A percentile compares a stretch with the other conserved stretches of the same genome.
Conservation (phyloP, 2,329 filamentous ascomycete genomes). For the Orbilia javanica region DNA sequence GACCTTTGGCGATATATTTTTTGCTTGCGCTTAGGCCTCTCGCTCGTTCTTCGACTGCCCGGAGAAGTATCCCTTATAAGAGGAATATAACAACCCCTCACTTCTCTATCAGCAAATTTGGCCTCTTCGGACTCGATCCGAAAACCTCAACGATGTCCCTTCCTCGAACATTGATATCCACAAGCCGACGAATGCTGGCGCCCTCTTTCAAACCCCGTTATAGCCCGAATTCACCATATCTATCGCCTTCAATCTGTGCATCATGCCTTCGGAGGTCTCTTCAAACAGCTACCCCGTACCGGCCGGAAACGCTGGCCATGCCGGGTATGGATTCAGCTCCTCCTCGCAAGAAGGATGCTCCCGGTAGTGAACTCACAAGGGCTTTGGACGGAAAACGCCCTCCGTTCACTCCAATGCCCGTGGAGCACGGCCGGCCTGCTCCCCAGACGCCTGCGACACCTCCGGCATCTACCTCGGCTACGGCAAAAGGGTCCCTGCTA, state of each 20-base stretch:
- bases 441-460: neutral
- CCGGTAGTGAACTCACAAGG: conserved; percentile 37
- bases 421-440: neutral
- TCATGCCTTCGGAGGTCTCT: conserved; percentile 48
- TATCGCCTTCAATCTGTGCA: conserved; percentile 44
- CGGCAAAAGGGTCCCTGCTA: neutral
- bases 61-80: neutral
- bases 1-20: neutral
- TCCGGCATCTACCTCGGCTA: conserved; percentile 5
- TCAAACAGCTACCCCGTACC: conserved; percentile 55
- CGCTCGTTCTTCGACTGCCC: neutral
- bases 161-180: conserved; percentile 43
- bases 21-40: neutral
- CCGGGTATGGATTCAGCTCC: conserved; percentile 45
- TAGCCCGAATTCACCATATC: conserved; percentile 22
- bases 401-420: conserved; percentile 36
- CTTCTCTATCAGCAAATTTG: neutral
- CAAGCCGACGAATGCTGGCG: conserved; percentile 31
- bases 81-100: neutral
- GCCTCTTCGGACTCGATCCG: conserved; percentile 36
- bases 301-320: conserved; percentile 49
- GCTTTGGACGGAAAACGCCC: conserved; percentile 20
- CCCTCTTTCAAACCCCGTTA: conserved; percentile 53
- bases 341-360: conserved; percentile 41
- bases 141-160: conserved; percentile 41